These are phyloP conservation scores for Candida montana DNA, from an alignment of 805 yeast genomes.

Conservation along the genomic window DNA sequence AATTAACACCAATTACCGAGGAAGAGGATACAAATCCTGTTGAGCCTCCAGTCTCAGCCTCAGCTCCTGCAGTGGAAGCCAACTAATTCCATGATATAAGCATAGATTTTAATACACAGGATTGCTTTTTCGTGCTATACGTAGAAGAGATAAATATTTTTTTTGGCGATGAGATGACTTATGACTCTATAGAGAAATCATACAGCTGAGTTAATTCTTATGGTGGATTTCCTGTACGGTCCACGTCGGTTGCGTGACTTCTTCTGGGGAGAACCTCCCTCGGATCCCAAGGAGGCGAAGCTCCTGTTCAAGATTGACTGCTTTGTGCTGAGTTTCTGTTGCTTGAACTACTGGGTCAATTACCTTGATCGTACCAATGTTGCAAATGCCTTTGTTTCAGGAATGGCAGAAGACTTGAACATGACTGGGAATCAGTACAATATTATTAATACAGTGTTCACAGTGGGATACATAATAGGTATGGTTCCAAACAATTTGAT, in stretches of 20 bases:
- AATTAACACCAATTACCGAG: not conserved
- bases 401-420: conserved; percentile 53
- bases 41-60: conserved; percentile 3
- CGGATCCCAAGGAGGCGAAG: conserved; percentile 16
- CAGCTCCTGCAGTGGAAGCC: conserved; percentile 4
- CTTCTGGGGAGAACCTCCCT: conserved; percentile 24
- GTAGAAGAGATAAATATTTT: too few relatives aligned
- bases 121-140: not conserved
- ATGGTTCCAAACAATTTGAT: conserved; percentile 58
- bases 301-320: conserved; percentile 24
- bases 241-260: conserved; percentile 16
- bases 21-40: not conserved
- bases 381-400: conserved; percentile 59
- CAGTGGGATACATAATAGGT: conserved; percentile 56
- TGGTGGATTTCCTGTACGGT: conserved; percentile 7
- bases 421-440: conserved; percentile 46
- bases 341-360: conserved; percentile 32
- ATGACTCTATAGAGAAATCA: too few relatives aligned
- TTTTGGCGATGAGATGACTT: not conserved
- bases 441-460: conserved; percentile 49
- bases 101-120: not conserved
- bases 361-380: conserved; percentile 55
- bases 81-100: not conserved
- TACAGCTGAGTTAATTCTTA: too few relatives aligned
- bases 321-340: conserved; percentile 21